Conservation (phyloP, 805 yeast genomes). For the Starmerella stellata region DNA sequence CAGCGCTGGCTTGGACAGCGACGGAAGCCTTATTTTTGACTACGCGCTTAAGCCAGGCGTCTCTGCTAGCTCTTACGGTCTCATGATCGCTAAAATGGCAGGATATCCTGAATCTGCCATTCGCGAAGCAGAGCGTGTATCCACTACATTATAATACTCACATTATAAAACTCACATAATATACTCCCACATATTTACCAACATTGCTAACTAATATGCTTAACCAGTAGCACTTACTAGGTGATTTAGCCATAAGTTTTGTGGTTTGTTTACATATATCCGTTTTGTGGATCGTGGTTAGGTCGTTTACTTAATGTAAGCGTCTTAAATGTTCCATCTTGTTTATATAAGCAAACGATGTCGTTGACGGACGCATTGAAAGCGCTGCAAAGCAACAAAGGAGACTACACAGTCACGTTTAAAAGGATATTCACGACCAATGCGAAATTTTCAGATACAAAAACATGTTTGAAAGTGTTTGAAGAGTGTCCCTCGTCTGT, state of each 20-base stretch:
- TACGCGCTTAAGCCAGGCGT: constrained; percentile 49
- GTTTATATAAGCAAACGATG: neutral
- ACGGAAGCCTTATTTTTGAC: constrained; percentile 24
- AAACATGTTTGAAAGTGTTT: neutral
- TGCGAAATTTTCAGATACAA: neutral
- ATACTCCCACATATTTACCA: too few species aligned
- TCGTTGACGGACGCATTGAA: neutral
- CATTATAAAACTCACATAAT: too few species aligned
- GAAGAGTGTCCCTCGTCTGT: neutral
- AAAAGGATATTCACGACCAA: neutral
- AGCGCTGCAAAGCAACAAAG: neutral
- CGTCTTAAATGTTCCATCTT: too few species aligned
- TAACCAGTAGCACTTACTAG: too few species aligned
- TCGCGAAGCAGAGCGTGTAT: constrained; percentile 30
- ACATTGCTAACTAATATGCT: too few species aligned
- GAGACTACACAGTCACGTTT: neutral
- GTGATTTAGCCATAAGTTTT: too few species aligned
- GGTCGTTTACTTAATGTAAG: too few species aligned
- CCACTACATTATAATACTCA: neutral
- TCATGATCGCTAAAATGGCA: constrained; percentile 58
- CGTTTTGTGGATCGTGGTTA: too few species aligned
- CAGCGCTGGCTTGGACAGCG: constrained; percentile 4
- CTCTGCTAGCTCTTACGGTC: constrained; percentile 57
- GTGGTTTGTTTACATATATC: too few species aligned
- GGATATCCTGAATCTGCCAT: constrained; percentile 55